Evolutionary conservation across 2,329 filamentous ascomycete species (phyloP).

Genomic region (Coccinonectria pachysandricola): DNA sequence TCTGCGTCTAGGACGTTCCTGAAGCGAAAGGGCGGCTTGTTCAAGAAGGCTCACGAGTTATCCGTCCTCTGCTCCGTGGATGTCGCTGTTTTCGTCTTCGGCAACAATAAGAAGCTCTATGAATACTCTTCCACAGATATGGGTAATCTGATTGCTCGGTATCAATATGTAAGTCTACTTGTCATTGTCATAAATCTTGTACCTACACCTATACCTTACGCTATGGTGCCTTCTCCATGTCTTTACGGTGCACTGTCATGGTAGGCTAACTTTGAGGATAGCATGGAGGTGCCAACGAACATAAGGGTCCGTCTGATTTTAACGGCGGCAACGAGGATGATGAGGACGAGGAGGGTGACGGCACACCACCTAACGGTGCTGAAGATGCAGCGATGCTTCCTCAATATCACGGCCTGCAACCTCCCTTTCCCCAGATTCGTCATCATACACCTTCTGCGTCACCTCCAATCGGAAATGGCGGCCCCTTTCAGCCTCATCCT

Average conservation of each 20-base stretch:
- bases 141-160: slow-evolving; percentile 76
- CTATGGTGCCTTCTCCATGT: no score
- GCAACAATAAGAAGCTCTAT: slow-evolving; percentile 97
- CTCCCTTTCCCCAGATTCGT: slow-evolving; percentile 69
- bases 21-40: slow-evolving; percentile 95
- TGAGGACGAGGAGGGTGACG: slow-evolving; percentile 61
- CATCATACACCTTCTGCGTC: slow-evolving; percentile 78
- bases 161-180: slow-evolving; percentile 79
- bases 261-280: slow-evolving; percentile 31
- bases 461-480: slow-evolving; percentile 75
- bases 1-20: slow-evolving; percentile 67
- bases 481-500: slow-evolving; percentile 46
- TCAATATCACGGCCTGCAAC: slow-evolving; percentile 50
- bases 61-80: slow-evolving; percentile 97
- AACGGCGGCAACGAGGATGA: slow-evolving; percentile 81
- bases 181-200: no score
- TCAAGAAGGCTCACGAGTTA: slow-evolving; percentile 98
- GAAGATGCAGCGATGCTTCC: slow-evolving; percentile 56
- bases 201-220: slow-evolving; percentile 4
- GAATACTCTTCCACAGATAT: slow-evolving; percentile 95
- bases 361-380: slow-evolving; percentile 56
- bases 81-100: slow-evolving; percentile 97
- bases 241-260: no score
- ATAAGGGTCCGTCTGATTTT: slow-evolving; percentile 92
- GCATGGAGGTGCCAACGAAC: slow-evolving; percentile 90